A percentile compares a stretch with the other conserved stretches of the same genome.
phyloP scores from a whole-genome alignment of 495 filamentous ascomycete genomes.

The Penicillium steckii region DNA sequence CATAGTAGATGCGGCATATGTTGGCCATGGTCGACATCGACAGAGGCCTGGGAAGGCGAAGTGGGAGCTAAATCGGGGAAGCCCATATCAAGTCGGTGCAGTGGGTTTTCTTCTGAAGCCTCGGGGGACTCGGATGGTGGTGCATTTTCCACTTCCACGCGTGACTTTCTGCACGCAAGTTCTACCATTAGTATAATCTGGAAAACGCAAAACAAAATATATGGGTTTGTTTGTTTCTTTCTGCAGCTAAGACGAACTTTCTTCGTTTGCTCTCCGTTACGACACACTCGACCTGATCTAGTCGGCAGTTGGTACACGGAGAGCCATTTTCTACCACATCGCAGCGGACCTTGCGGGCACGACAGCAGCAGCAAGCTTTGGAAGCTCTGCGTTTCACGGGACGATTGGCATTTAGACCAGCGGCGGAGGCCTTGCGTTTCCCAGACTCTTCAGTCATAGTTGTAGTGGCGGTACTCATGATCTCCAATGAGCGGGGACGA shows the following conservation, averaged over 20 bases:
- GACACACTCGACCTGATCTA: constrained; percentile 85
- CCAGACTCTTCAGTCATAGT: constrained; percentile 38
- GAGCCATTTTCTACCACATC: constrained; percentile 86
- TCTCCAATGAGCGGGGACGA: constrained; percentile 15
- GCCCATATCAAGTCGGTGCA: constrained; percentile 30
- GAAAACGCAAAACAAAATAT: background rate
- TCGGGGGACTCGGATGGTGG: constrained; percentile 39
- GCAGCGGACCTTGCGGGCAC: constrained; percentile 88
- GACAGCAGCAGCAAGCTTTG: constrained; percentile 83
- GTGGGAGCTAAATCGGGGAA: constrained; percentile 33
- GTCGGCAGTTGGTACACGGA: constrained; percentile 85
- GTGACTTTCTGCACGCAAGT: constrained; percentile 39
- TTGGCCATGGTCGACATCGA: constrained; percentile 44
- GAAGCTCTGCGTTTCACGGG: constrained; percentile 81
- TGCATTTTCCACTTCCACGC: constrained; percentile 37
- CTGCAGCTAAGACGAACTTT: constrained; percentile 49
- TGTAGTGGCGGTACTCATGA: constrained; percentile 26
- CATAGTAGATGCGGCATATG: constrained; percentile 51
- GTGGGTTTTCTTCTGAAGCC: constrained; percentile 35
- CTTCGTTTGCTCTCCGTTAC: constrained; percentile 88
- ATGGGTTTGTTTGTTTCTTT: background rate
- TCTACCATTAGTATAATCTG: constrained; percentile 15
- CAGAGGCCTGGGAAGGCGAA: constrained; percentile 42
- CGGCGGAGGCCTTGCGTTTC: constrained; percentile 45
- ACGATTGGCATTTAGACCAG: constrained; percentile 42